These are phyloP conservation scores for Alternaria brassicae DNA, from an alignment of 2,329 filamentous ascomycete genomes.

Conservation along the genomic window DNA sequence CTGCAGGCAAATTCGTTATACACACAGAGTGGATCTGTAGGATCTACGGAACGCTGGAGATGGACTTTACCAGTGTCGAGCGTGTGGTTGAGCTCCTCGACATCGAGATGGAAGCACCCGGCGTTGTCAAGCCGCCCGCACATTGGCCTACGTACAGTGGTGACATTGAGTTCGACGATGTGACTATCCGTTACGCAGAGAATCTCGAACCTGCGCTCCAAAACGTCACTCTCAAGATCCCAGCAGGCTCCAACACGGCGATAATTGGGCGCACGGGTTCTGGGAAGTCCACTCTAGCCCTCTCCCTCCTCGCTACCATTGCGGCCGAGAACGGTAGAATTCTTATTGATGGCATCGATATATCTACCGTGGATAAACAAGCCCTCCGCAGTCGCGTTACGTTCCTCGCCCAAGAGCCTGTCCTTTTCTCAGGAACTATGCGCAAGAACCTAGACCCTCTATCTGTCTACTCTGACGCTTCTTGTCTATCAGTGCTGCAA, in stretches of 20 bases:
- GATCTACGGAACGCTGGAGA: constrained; percentile 83
- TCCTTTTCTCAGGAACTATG: constrained; percentile 69
- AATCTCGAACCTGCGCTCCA: constrained; percentile 76
- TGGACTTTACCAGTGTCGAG: constrained; percentile 91
- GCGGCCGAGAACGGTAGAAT: constrained; percentile 63
- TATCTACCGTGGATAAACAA: constrained; percentile 65
- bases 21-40: constrained; percentile 78
- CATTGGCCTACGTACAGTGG: constrained; percentile 77
- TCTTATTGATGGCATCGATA: constrained; percentile 66
- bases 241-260: constrained; percentile 78
- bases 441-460: constrained; percentile 69
- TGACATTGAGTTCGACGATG: constrained; percentile 76
- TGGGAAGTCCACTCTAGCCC: constrained; percentile 79
- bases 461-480: constrained; percentile 62
- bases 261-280: constrained; percentile 79
- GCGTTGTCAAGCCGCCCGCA: constrained; percentile 72
- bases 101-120: constrained; percentile 75
- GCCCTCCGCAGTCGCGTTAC: constrained; percentile 67
- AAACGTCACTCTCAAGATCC: constrained; percentile 74
- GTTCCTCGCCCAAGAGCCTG: constrained; percentile 71
- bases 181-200: constrained; percentile 80
- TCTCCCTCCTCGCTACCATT: constrained; percentile 64
- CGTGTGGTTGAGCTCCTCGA: constrained; percentile 82
- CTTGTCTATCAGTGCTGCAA: constrained; percentile 61
- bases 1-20: constrained; percentile 70